Evolutionary conservation across 1,284 basidiomycete species (phyloP).

Genomic region (Ustilago hordei): DNA sequence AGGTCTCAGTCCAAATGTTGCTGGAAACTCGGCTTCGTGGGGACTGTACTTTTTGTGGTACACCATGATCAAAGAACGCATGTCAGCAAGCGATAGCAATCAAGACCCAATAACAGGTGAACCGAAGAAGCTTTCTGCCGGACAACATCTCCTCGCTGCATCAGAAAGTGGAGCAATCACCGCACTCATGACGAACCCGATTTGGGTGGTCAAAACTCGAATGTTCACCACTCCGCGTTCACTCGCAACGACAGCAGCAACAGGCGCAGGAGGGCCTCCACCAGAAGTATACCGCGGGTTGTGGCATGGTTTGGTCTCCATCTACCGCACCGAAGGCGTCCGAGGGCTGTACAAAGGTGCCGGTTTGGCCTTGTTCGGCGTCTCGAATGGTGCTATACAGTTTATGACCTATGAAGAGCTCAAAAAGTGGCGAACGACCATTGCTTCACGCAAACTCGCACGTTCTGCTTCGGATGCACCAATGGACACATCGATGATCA

Average conservation of each 20-base stretch:
- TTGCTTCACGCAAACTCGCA: constrained; percentile 26
- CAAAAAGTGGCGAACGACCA: constrained; percentile 80
- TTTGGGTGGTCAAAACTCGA: constrained; percentile 98
- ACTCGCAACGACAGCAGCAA: constrained; percentile 14
- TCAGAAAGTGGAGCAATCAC: constrained; percentile 93
- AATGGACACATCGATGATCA: constrained; percentile 36
- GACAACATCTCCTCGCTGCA: constrained; percentile 87
- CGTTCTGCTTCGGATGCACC: background rate
- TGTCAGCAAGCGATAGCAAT: constrained; percentile 43
- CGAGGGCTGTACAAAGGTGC: constrained; percentile 89
- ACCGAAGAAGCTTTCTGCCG: constrained; percentile 75
- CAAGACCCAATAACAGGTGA: constrained; percentile 20
- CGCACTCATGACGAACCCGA: constrained; percentile 94
- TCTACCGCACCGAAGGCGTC: constrained; percentile 75
- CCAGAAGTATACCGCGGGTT: constrained; percentile 58
- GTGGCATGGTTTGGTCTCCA: constrained; percentile 57
- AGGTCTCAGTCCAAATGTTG: constrained; percentile 89
- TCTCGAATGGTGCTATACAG: constrained; percentile 94
- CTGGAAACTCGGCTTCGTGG: constrained; percentile 97
- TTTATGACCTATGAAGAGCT: constrained; percentile 97
- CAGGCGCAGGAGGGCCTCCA: constrained; percentile 8
- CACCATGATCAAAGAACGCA: constrained; percentile 85
- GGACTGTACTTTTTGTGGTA: constrained; percentile 99
- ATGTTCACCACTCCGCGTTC: constrained; percentile 86
- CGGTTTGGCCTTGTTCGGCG: constrained; percentile 87